These are phyloP conservation scores for Monilinia aucupariae DNA, from an alignment of 2,329 filamentous ascomycete genomes.

Conservation along the genomic window DNA sequence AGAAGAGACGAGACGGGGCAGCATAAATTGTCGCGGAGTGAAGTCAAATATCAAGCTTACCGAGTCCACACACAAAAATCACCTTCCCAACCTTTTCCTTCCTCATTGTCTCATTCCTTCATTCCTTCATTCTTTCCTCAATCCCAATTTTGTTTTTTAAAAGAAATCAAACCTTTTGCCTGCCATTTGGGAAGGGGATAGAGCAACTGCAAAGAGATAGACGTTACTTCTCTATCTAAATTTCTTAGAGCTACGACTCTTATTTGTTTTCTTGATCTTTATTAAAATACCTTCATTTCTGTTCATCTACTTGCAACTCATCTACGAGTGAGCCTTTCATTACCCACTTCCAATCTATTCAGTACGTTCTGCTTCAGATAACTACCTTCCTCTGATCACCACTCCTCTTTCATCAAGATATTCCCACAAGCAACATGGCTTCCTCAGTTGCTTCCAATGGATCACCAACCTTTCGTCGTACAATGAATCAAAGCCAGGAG, in stretches of 20 bases:
- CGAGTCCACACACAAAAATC: not conserved
- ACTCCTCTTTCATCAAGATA: conserved; percentile 18
- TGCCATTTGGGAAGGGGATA: conserved; percentile 14
- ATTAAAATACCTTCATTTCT: conserved; percentile 22
- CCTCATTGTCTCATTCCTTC: too few species aligned
- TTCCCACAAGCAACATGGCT: conserved; percentile 38
- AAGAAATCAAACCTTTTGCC: conserved; percentile 4
- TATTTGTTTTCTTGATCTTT: conserved; percentile 31
- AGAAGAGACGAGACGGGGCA: not conserved
- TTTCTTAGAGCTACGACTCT: conserved; percentile 32
- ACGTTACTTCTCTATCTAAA: conserved; percentile 32
- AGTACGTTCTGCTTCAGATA: conserved; percentile 20
- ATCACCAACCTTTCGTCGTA: conserved; percentile 40
- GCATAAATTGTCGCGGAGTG: not conserved
- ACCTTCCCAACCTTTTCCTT: not conserved
- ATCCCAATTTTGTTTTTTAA: not conserved
- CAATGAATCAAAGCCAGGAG: conserved; percentile 38
- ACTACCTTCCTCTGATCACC: conserved; percentile 4
- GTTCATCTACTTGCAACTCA: conserved; percentile 27
- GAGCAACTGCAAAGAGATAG: conserved; percentile 9
- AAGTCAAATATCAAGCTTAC: conserved; percentile 7
- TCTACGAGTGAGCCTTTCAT: conserved; percentile 31
- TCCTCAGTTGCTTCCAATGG: conserved; percentile 35
- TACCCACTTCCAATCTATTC: conserved; percentile 22
- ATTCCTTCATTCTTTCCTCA: not conserved